Conservation (phyloP, 2,329 filamentous ascomycete species). For the Clonostachys rhizophaga region DNA sequence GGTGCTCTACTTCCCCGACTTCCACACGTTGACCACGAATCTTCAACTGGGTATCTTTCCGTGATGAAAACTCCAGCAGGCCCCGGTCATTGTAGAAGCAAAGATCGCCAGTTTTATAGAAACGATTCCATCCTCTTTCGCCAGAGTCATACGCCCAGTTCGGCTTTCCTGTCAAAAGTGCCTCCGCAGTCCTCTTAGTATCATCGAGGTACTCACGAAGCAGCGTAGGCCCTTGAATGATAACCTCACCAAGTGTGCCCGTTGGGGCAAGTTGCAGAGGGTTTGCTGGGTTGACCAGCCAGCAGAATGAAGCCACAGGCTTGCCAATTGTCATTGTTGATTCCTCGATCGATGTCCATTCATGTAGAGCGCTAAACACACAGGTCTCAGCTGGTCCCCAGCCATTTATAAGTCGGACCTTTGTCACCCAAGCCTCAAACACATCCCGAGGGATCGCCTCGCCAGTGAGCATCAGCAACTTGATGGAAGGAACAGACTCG, state of each 20-base stretch:
- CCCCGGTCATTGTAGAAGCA: slow-evolving; percentile 7
- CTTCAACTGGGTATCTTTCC: slow-evolving; percentile 49
- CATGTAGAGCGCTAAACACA: neutral
- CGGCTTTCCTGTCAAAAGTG: neutral
- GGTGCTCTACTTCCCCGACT: neutral
- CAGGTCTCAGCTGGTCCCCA: slow-evolving; percentile 7
- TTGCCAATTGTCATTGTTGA: slow-evolving; percentile 3
- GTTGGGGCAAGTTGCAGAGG: slow-evolving; percentile 2
- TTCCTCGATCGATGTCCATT: neutral
- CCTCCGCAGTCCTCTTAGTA: slow-evolving; percentile 14
- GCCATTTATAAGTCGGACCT: slow-evolving; percentile 4
- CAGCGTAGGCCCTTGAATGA: slow-evolving; percentile 23
- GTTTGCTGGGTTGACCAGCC: slow-evolving; percentile 5
- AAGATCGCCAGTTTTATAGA: slow-evolving; percentile 9
- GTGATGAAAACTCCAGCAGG: slow-evolving; percentile 6
- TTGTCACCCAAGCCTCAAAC: slow-evolving; percentile 6
- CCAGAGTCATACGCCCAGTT: neutral
- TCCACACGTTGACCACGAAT: slow-evolving; percentile 4
- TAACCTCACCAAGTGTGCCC: slow-evolving; percentile 6
- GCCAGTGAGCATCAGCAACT: slow-evolving; percentile 2
- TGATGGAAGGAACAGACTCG: neutral
- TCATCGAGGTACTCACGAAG: slow-evolving; percentile 42
- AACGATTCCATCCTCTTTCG: neutral
- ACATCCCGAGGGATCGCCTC: slow-evolving; percentile 7
- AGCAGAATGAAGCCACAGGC: slow-evolving; percentile 4